Evolutionary conservation across 352 stramenopile species (phyloP), one percentile per base, ranked within the genome.

Genomic region (Phytopythium helicoides): DNA sequence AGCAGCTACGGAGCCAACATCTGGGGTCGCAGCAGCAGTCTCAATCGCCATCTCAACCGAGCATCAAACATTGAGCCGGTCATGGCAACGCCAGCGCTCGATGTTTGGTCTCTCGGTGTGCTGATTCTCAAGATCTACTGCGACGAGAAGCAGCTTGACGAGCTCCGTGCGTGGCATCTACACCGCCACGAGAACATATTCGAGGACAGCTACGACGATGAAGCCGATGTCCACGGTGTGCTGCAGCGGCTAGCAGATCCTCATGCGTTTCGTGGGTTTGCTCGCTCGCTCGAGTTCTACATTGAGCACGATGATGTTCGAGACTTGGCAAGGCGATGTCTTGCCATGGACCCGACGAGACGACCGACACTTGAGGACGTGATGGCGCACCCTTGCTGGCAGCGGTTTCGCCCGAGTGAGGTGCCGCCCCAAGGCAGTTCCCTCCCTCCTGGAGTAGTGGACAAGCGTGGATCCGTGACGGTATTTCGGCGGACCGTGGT

Each of bases 51-150:
- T 51, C 14, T 38, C 26, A 16, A 2, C 39, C 3, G 45, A 38
- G 18, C 3, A 18, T n/a, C 25, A 26, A 3, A 21, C 25, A 0
- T 26, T 6, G 25, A 22, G 10, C 40, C 56, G 8, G 49, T 71
- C 5, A 46, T 52, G 25, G 62, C 76, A 19, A 66, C 70, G 1
- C 36, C 62, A 1, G 58, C 74, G 9, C 66, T 81, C 28, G 79
- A 90, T 55, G 58, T 82, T 14, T 90, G 79, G 79, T 74, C 72
- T 45, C 56, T 88, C 18, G 76, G 79, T 0, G 64, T 86, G 15
- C 61, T 83, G 12, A 71, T 86, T 3, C 56, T 88, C 18, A 83
- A 86, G 45, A 60, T 81, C 26, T 81, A 86, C 52, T 69, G 70
- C 6, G 62, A 56, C 28, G 58, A 52, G 23, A 80, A 68, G 26